Evolutionary conservation across 805 yeast species (phyloP).

Genomic region (Metschnikowia dekortorum): DNA sequence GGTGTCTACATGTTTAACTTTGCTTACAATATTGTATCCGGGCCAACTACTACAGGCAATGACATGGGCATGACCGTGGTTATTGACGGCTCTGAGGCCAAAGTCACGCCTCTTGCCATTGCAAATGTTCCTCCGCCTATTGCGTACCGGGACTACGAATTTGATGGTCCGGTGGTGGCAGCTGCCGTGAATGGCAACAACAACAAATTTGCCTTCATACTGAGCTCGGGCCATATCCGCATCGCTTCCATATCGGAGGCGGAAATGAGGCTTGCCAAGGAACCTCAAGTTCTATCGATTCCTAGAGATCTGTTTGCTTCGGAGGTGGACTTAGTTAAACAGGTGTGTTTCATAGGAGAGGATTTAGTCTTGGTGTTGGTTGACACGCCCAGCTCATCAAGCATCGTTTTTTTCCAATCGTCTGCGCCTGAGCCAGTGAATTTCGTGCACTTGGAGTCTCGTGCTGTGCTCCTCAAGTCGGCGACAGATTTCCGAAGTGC

Average conservation of each 20-base stretch:
- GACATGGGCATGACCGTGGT: constrained; percentile 81
- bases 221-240: constrained; percentile 35
- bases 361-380: constrained; percentile 51
- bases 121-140: constrained; percentile 97
- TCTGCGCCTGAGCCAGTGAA: constrained; percentile 23
- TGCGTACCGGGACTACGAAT: constrained; percentile 60
- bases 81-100: constrained; percentile 66
- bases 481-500: constrained; percentile 48
- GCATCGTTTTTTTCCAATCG: constrained; percentile 48
- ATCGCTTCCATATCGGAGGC: constrained; percentile 42
- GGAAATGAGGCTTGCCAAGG: constrained; percentile 43
- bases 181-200: constrained; percentile 62
- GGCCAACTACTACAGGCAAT: constrained; percentile 62
- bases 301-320: constrained; percentile 30
- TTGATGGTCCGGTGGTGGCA: constrained; percentile 51
- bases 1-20: constrained; percentile 64
- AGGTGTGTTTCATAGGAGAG: constrained; percentile 54
- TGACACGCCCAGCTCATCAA: constrained; percentile 51
- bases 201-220: constrained; percentile 53
- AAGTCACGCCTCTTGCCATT: constrained; percentile 73
- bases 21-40: constrained; percentile 57
- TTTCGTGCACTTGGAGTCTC: constrained; percentile 20
- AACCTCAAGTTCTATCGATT: constrained; percentile 40
- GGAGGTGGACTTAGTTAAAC: constrained; percentile 51
- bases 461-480: constrained; percentile 53